Conservation (phyloP, 2,329 filamentous ascomycete species). For the Cordyceps cicadae region DNA sequence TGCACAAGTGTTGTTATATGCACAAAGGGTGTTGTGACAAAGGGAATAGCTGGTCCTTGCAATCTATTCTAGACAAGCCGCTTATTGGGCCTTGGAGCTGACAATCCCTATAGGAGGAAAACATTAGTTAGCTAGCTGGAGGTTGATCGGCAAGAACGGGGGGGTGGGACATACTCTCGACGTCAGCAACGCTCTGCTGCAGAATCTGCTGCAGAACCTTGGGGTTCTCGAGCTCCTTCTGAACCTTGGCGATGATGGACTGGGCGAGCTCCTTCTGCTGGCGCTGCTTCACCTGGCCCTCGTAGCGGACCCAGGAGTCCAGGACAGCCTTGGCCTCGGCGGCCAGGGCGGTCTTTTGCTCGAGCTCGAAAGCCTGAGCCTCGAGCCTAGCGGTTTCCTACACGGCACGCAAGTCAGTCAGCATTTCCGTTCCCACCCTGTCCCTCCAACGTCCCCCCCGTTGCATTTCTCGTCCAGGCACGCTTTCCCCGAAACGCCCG, state of each 20-base stretch:
- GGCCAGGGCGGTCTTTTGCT: slow-evolving; percentile 89
- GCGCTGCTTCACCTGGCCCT: slow-evolving; percentile 96
- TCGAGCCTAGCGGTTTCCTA: slow-evolving; percentile 96
- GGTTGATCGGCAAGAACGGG: too few relatives aligned
- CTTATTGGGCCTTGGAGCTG: slow-evolving; percentile 56
- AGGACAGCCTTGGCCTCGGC: slow-evolving; percentile 90
- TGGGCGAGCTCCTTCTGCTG: slow-evolving; percentile 96
- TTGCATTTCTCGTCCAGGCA: too few relatives aligned
- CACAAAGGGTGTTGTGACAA: slow-evolving; percentile 44
- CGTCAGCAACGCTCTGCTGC: slow-evolving; percentile 88
- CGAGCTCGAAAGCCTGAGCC: slow-evolving; percentile 90
- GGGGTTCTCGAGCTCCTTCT: slow-evolving; percentile 97
- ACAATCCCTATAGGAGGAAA: slow-evolving; percentile 44
- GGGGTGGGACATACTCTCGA: slow-evolving; percentile 66
- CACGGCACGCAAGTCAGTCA: slow-evolving; percentile 19
- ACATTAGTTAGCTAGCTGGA: slow-evolving; percentile 24
- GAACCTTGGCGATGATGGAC: slow-evolving; percentile 90
- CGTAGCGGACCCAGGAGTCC: slow-evolving; percentile 98
- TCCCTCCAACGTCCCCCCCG: too few relatives aligned
- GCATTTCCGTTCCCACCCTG: slow-evolving; percentile 5
- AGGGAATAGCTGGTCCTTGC: slow-evolving; percentile 37
- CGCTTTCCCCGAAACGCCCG: too few relatives aligned
- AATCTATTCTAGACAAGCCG: slow-evolving; percentile 29
- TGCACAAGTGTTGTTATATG: slow-evolving; percentile 53
- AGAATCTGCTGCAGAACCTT: slow-evolving; percentile 96